phyloP scores from a whole-genome alignment of 257 asterid genomes.

The Petrea volubilis region DNA sequence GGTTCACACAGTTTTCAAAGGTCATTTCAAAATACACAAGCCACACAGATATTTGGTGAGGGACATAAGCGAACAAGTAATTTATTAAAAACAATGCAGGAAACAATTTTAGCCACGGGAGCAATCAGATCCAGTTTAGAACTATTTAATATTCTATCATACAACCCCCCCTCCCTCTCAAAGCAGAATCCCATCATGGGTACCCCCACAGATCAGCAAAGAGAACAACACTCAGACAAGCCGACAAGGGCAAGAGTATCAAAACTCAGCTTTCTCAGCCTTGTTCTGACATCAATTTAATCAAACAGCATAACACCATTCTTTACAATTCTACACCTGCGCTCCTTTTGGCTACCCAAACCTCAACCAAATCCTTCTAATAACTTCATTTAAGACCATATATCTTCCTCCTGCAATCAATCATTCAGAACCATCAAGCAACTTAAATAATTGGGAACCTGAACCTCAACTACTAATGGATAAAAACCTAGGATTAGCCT shows the following conservation, averaged over 20 bases:
- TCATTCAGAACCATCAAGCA: constrained; percentile 27
- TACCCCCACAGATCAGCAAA: neutral
- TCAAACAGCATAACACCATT: constrained; percentile 12
- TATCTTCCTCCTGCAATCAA: constrained; percentile 33
- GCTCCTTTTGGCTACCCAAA: constrained; percentile 10
- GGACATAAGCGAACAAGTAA: neutral
- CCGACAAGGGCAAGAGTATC: neutral
- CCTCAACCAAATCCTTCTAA: constrained; percentile 25
- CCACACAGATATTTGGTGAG: neutral
- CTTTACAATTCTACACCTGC: constrained; percentile 18
- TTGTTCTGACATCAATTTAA: constrained; percentile 3
- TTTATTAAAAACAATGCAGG: neutral
- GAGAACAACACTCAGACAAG: neutral
- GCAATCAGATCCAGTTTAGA: neutral
- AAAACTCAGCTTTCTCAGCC: neutral
- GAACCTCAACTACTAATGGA: neutral
- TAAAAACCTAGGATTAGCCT: neutral
- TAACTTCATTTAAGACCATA: constrained; percentile 25
- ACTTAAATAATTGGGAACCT: constrained; percentile 17
- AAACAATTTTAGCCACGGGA: neutral
- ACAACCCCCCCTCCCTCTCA: neutral
- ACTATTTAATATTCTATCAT: neutral
- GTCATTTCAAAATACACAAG: neutral
- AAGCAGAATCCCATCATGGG: neutral
- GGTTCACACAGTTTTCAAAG: neutral